phyloP scores from a whole-genome alignment of 1,284 basidiomycete species.

The Entoloma clypeatum region DNA sequence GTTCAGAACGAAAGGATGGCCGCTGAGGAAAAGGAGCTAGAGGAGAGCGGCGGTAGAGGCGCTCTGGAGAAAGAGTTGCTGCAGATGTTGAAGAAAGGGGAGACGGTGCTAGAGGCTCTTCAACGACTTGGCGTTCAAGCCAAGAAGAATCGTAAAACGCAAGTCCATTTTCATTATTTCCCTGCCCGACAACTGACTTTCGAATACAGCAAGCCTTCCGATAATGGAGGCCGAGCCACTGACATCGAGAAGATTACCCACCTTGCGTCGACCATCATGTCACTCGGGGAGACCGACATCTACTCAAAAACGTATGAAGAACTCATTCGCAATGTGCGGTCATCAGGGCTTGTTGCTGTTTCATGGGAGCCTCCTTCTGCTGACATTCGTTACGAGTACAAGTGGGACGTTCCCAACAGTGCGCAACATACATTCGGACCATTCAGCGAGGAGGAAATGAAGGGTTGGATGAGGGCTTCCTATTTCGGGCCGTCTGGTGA shows the following conservation, averaged over 20 bases:
- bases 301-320: conserved; percentile 84
- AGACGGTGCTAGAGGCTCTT: conserved; percentile 87
- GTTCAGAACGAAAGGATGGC: conserved; percentile 64
- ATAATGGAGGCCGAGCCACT: no score
- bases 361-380: conserved; percentile 77
- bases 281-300: conserved; percentile 77
- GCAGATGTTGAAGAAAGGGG: conserved; percentile 77
- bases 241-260: conserved; percentile 78
- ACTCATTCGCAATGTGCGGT: conserved; percentile 69
- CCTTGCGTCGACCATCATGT: conserved; percentile 79
- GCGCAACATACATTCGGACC: conserved; percentile 66
- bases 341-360: conserved; percentile 61
- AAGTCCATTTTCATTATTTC: conserved; percentile 21
- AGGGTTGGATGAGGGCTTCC: conserved; percentile 66
- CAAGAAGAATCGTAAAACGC: conserved; percentile 57
- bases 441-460: conserved; percentile 72
- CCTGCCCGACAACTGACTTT: conserved; percentile 4
- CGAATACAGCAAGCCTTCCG: conserved; percentile 26
- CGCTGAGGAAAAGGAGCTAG: conserved; percentile 70
- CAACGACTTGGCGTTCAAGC: conserved; percentile 77
- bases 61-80: conserved; percentile 69
- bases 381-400: conserved; percentile 73
- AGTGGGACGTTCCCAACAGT: conserved; percentile 59
- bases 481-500: conserved; percentile 75
- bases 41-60: conserved; percentile 62